These are phyloP conservation scores for Maudiozyma saulgeensis DNA, from an alignment of 805 yeast species.

Conservation along the genomic window DNA sequence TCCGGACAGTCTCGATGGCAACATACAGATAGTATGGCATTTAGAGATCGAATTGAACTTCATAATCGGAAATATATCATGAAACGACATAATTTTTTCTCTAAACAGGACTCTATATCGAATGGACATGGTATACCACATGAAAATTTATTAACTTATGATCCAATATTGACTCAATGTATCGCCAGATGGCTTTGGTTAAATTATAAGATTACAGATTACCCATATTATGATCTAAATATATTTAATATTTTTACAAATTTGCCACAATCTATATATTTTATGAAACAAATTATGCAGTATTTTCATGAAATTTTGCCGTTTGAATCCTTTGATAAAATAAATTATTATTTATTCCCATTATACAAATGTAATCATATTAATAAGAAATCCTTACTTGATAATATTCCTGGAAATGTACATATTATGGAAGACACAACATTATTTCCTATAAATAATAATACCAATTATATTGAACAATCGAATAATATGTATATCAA, in stretches of 20 bases:
- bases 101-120: background rate
- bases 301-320: slow-evolving; percentile 14
- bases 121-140: background rate
- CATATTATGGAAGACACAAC: slow-evolving; percentile 11
- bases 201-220: slow-evolving; percentile 56
- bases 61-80: slow-evolving; percentile 9
- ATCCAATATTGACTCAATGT: slow-evolving; percentile 8
- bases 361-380: slow-evolving; percentile 12
- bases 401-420: slow-evolving; percentile 15
- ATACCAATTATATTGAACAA: background rate
- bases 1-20: background rate
- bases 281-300: slow-evolving; percentile 13
- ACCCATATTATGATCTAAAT: slow-evolving; percentile 58
- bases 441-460: slow-evolving; percentile 8
- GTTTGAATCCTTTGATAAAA: slow-evolving; percentile 16
- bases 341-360: slow-evolving; percentile 22
- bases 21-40: slow-evolving; percentile 2
- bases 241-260: slow-evolving; percentile 22
- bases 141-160: slow-evolving; percentile 2
- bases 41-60: slow-evolving; percentile 14
- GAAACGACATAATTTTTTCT: slow-evolving; percentile 12
- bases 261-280: slow-evolving; percentile 15
- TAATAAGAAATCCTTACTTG: slow-evolving; percentile 2
- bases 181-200: slow-evolving; percentile 70
- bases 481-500: slow-evolving; percentile 12